Evolutionary conservation across 306 rosid species (phyloP), one percentile per base, ranked within the genome.

Genomic region (Fagus crenata): DNA sequence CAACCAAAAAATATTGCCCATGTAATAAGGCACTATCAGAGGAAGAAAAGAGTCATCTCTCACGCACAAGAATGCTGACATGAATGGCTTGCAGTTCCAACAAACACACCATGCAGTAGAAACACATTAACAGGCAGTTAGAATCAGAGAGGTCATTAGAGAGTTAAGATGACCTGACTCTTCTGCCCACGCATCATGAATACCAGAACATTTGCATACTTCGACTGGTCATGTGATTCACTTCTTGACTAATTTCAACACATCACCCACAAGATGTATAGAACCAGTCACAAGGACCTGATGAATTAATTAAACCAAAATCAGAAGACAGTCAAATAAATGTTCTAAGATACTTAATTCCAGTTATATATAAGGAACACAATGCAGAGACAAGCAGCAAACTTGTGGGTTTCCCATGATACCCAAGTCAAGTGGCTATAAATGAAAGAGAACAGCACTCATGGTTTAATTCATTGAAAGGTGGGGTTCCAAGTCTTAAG

Each of bases 271-370:
- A 73, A 95, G 98, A 83, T 95, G 98, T 65, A 95, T 63, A 65
- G 97, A 95, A 72, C 98, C 97, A 5, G 97, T 90, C 55, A 95
- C 97, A 61, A 95, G 96, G 69, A 95, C 97, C 98, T 95, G 89
- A 76, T 70, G 54, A 63, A 77, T 69, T 71, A 76, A 51, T 65
- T 75, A 82, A 6, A 78, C 60, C 64, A 67, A 36, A 71, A 74
- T 75, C 36, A 43, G 49, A 49, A 37, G 36, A 13, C 35, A 6
- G 53, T 75, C 49, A 82, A 77, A 15, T 49, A 67, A 53, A 17
- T 49, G 51, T 40, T 49, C 42, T 53, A 17, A 56, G 36, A 39
- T 15, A 18, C 28, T 17, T 35, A 35, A 75, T 46, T 60, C 71
- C 79, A 54, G 46, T 67, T n/a, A 17, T 36, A 46, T 6, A 18